Base-by-base conservation (phyloP, 2,329 filamentous ascomycete genomes). In the Fusarium globosum region DNA sequence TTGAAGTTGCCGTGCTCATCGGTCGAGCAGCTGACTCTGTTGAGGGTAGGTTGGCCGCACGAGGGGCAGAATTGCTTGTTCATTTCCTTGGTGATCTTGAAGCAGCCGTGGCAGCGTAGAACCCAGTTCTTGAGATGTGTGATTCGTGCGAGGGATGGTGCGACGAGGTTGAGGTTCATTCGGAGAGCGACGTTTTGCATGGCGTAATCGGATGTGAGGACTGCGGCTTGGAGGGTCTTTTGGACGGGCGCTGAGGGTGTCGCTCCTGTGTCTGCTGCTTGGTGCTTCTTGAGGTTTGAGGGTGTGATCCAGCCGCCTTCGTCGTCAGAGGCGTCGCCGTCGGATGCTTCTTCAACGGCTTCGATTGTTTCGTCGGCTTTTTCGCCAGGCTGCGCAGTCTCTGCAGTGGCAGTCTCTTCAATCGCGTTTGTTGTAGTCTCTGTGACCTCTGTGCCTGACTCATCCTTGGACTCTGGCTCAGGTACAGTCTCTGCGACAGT, bases 111-210 rank as follows among this genome's bases (percentile, higher is more conserved):
- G 86, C 96, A 99, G 48, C 96, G 92, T 64, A 97, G 88, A 8
- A 98, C 91, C 88, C 94, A 97, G 18, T 93, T 96, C 82, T 95
- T 96, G 73, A 98, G 88, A 68, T 93, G 91, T 42, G 91, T 92
- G 80, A 99, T 94, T 77, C 95, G 91, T 71, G 93, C 89, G 69
- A 98, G 86, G 21, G 90, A 88, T 1, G 94, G 89, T 1, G 95
- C 95, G 66, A 98, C 88, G 16, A 98, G 90, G 80, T 96, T 94
- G 60, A 99, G 89, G 84, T 98, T 97, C 86, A 98, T 97, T 76
- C 97, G 94, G 9, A 99, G 88, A 4, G 96, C 89, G 13, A 98
- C 95, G 81, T 98, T 98, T 85, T 98, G 96, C 94, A 99, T 97
- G 62, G 96, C 96, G 83, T 94, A 98, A 85, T 99, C 96, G 63